Base-by-base conservation (phyloP, 2,329 filamentous ascomycete genomes). In the Leptographium wingfieldii region DNA sequence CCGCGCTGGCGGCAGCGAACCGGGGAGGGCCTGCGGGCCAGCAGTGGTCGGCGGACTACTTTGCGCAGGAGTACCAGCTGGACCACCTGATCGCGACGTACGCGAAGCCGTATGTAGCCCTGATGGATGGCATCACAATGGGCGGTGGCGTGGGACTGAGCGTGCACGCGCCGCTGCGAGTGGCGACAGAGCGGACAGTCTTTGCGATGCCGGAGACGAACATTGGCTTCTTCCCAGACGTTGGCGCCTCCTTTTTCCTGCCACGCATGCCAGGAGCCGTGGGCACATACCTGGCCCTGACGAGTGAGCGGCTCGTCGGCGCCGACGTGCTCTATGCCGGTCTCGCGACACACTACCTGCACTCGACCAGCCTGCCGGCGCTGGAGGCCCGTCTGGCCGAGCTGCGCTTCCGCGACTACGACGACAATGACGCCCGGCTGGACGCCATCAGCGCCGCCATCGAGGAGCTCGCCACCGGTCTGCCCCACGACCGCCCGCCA, bases 151-250 rank as follows among this genome's bases (percentile, higher is more conserved):
- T 97, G 58, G 94, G 94, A 7, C 81, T 99, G 60, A 95, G 89
- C 72, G 83, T 96, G 58, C 95, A 99, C 73, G 92, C 94, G 2
- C 95, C 94, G 3, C 92, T 99, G 80, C 82, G 94, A 62, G 95
- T 99, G 70, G 94, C 94, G 46, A 99, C 94, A 3, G 94, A 99
- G 75, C 87, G 87, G 70, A 99, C 94, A 6, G 76, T 95, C 55
- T 97, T 99, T 69, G 92, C 95, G 66, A 99, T 99, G 94, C 94
- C 94, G 35, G 94, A 99, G 76, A 99, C 94, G 4, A 95, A 85
- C 10, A 99, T 99, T 69, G 94, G 94, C 48, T 96, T 97, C 79
- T 99, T 99, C 80, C 94, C 95, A 7, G 95, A 99, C 69, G 94
- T 99, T 56, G 94, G 94, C 63, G 95, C 87, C 38, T 95, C 90